Conservation (phyloP, 495 filamentous ascomycete genomes). For the Daldinia caldariorum region DNA sequence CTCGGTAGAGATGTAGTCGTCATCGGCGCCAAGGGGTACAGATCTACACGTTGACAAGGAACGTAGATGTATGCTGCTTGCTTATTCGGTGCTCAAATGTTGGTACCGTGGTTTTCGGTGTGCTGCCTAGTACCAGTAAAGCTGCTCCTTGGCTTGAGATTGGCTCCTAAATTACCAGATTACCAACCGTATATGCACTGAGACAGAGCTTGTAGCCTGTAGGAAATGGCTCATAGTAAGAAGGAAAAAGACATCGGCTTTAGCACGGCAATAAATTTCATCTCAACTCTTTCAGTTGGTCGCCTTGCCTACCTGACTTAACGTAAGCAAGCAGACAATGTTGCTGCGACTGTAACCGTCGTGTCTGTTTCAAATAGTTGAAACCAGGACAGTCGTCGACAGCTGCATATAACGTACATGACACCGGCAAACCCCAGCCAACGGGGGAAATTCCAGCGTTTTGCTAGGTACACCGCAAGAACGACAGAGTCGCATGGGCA, state of each 20-base stretch:
- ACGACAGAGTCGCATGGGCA: constrained; percentile 26
- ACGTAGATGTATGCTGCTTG: constrained; percentile 7
- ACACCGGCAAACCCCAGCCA: constrained; percentile 19
- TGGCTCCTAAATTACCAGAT: neutral
- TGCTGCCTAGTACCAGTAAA: neutral
- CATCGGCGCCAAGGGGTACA: constrained; percentile 22
- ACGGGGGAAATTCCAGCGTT: constrained; percentile 32
- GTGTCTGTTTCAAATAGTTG: constrained; percentile 24
- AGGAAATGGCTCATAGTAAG: neutral
- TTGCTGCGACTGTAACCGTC: constrained; percentile 25
- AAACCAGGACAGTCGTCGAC: constrained; percentile 9
- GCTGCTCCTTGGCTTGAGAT: neutral
- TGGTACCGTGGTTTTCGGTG: constrained; percentile 10
- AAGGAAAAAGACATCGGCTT: neutral
- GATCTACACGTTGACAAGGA: constrained; percentile 31
- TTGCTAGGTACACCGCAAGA: constrained; percentile 49
- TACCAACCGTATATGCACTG: neutral
- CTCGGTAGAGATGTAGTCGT: constrained; percentile 36
- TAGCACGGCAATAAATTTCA: neutral
- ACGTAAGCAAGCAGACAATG: constrained; percentile 9
- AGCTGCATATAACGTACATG: constrained; percentile 7
- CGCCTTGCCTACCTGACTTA: constrained; percentile 11
- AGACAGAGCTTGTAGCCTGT: neutral
- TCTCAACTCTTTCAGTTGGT: constrained; percentile 13
- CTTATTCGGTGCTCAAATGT: neutral